These are phyloP conservation scores for Lepraria neglecta DNA, from an alignment of 495 filamentous ascomycete species.

Conservation along the genomic window DNA sequence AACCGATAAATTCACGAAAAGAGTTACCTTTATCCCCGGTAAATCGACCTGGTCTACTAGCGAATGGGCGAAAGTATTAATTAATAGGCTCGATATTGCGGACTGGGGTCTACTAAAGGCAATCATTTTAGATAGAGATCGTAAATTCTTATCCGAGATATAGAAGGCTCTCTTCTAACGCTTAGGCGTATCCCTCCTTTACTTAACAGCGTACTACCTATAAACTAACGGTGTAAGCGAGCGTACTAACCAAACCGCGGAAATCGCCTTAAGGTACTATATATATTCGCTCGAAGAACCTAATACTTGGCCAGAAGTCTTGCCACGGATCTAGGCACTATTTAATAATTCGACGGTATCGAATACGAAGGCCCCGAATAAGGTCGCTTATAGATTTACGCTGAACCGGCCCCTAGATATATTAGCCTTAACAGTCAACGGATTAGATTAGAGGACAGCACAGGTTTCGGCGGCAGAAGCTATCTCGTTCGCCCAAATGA, in stretches of 20 bases:
- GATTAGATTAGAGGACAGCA: neutral
- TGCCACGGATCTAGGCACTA: neutral
- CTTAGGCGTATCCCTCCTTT: slow-evolving; percentile 4
- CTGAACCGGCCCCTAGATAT: neutral
- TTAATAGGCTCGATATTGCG: too few relatives aligned
- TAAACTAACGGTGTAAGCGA: neutral
- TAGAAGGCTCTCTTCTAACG: neutral
- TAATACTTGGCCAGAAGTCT: neutral
- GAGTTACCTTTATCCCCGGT: too few relatives aligned
- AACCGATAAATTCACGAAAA: too few relatives aligned
- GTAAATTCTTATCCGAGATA: slow-evolving; percentile 11
- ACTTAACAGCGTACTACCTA: slow-evolving; percentile 6
- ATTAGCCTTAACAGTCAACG: neutral
- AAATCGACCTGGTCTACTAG: too few relatives aligned
- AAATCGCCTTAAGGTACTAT: neutral
- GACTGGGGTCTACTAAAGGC: too few relatives aligned
- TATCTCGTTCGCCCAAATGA: neutral
- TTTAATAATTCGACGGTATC: neutral
- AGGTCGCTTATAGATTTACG: neutral
- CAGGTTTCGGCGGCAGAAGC: neutral
- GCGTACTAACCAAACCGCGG: neutral
- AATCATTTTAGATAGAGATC: slow-evolving; percentile 13
- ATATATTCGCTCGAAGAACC: neutral
- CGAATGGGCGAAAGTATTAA: too few relatives aligned
- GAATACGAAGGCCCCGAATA: neutral